Evolutionary conservation across 2,329 filamentous ascomycete species (phyloP).

Genomic region (Immersiporthe knoxdaviesiana): DNA sequence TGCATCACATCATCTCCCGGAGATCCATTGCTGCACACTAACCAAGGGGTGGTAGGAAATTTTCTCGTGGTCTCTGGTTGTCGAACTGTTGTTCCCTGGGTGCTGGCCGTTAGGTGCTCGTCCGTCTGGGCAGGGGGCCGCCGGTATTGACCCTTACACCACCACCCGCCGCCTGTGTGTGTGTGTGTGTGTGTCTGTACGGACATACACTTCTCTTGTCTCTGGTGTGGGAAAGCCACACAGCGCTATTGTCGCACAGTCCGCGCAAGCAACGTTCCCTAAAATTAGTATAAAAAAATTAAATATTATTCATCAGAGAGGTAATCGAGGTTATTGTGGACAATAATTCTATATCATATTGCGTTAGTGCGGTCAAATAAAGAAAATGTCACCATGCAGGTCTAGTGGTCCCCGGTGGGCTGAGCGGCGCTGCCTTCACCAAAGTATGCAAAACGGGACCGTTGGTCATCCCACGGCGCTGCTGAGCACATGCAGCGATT

Average conservation of each 20-base stretch:
- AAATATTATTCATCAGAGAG: constrained; percentile 15
- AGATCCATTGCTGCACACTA: constrained; percentile 16
- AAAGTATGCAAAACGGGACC: constrained; percentile 23
- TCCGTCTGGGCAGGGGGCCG: constrained; percentile 9
- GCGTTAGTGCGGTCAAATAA: constrained; percentile 5
- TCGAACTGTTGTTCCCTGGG: constrained; percentile 10
- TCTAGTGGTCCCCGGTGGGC: constrained; percentile 25
- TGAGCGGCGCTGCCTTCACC: constrained; percentile 29
- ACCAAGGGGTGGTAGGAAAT: background rate
- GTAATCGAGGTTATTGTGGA: background rate
- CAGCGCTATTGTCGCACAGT: constrained; percentile 10
- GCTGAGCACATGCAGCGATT: constrained; percentile 17
- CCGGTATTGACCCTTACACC: constrained; percentile 18
- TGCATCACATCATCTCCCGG: background rate
- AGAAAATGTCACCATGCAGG: constrained; percentile 17
- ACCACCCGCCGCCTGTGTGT: constrained; percentile 14
- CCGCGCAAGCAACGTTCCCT: constrained; percentile 18
- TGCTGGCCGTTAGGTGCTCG: background rate
- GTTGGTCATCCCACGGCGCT: constrained; percentile 27
- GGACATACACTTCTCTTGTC: constrained; percentile 3
- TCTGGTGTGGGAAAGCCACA: constrained; percentile 20
- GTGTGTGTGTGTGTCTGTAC: no score
- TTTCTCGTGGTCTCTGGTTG: no score
- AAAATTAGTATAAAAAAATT: constrained; percentile 23
- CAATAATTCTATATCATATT: constrained; percentile 5